Percentiles rank a stretch among this genome's conserved stretches.
Conservation (phyloP, 805 yeast species). For the Wickerhamiella sergipiensis region DNA sequence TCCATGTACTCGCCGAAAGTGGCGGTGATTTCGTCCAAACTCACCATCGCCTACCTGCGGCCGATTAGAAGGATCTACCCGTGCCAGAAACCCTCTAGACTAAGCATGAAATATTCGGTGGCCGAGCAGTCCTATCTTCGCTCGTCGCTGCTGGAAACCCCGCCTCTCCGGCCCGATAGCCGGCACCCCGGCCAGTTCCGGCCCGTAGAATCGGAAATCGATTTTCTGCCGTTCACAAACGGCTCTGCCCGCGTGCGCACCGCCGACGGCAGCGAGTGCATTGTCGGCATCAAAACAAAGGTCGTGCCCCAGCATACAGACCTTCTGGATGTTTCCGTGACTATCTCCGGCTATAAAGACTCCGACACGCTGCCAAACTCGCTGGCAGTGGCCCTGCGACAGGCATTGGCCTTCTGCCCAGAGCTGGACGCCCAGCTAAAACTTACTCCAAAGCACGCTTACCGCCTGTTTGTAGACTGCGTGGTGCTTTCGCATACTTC, state of each 20-base stretch:
- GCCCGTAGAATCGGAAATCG: slow-evolving; percentile 71
- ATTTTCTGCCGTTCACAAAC: slow-evolving; percentile 73
- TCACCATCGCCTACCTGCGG: not conserved
- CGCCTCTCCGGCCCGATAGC: slow-evolving; percentile 77
- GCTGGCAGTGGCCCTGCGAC: slow-evolving; percentile 47
- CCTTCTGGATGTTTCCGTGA: slow-evolving; percentile 63
- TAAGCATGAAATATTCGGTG: slow-evolving; percentile 24
- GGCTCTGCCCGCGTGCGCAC: slow-evolving; percentile 83
- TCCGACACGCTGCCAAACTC: slow-evolving; percentile 58
- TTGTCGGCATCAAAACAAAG: slow-evolving; percentile 78
- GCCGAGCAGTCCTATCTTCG: slow-evolving; percentile 43
- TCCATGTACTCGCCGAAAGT: slow-evolving; percentile 22
- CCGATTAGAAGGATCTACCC: too few species aligned
- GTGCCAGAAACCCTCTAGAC: too few species aligned
- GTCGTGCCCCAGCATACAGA: slow-evolving; percentile 39
- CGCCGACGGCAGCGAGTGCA: slow-evolving; percentile 85
- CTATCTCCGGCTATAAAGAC: slow-evolving; percentile 53
- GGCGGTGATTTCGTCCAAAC: slow-evolving; percentile 8
- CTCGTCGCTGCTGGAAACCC: slow-evolving; percentile 47
- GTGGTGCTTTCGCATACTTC: slow-evolving; percentile 64
- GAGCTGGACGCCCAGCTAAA: slow-evolving; percentile 39
- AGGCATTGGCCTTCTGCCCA: slow-evolving; percentile 28
- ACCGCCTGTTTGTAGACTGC: slow-evolving; percentile 66
- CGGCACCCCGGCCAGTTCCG: slow-evolving; percentile 62
- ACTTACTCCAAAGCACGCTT: slow-evolving; percentile 63